These are phyloP conservation scores for Chaetoceros tenuissimus DNA, from an alignment of 108 stramenopile species.

Conservation along the genomic window DNA sequence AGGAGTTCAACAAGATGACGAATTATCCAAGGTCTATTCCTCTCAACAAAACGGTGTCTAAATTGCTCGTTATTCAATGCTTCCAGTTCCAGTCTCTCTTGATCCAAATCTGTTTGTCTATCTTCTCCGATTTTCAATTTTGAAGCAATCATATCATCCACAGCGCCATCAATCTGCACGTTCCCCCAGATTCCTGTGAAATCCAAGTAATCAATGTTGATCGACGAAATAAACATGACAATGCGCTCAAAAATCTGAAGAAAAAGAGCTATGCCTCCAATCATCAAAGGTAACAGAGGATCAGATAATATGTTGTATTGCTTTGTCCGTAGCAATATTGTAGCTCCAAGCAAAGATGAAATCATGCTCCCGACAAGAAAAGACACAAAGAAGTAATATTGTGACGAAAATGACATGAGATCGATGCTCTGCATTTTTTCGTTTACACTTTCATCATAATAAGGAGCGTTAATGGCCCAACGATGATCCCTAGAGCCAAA, in stretches of 20 bases:
- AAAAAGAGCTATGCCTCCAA: conserved; percentile 36
- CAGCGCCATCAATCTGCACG: conserved; percentile 57
- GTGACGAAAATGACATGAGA: conserved; percentile 68
- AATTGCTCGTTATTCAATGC: conserved; percentile 81
- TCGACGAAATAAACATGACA: conserved; percentile 32
- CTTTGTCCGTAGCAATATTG: conserved; percentile 60
- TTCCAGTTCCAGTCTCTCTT: conserved; percentile 69
- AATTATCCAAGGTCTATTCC: conserved; percentile 90
- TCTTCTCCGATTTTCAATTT: conserved; percentile 89
- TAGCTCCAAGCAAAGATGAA: conserved; percentile 55
- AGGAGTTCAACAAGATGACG: no score
- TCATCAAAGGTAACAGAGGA: conserved; percentile 54
- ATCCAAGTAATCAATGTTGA: conserved; percentile 33
- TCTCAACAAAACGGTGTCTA: conserved; percentile 75
- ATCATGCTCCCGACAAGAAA: conserved; percentile 35
- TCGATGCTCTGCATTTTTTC: conserved; percentile 67
- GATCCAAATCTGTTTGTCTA: conserved; percentile 67
- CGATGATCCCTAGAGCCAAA: conserved; percentile 63
- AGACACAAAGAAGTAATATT: conserved; percentile 62
- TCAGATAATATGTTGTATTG: conserved; percentile 73
- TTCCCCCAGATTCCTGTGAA: conserved; percentile 78
- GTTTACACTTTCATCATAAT: conserved; percentile 67
- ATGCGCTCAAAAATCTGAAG: conserved; percentile 38
- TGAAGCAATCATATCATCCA: conserved; percentile 81
- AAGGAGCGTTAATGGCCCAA: conserved; percentile 54